Conservation (phyloP, 352 stramenopile species). For the Globisporangium camurandrum region DNA sequence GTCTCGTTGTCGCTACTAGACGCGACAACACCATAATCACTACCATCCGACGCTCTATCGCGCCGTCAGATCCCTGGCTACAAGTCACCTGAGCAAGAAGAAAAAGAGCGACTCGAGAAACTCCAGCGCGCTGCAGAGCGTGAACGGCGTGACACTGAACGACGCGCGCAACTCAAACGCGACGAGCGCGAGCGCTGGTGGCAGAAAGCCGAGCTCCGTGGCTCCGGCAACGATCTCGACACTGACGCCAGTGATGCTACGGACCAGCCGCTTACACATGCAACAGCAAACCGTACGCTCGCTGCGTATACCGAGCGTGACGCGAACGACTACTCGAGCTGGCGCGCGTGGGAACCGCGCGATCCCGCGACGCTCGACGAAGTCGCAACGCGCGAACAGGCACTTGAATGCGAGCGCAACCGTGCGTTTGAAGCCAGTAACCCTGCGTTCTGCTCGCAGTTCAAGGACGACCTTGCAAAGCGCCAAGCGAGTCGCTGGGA, state of each 20-base stretch:
- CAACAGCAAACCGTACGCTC: slow-evolving; percentile 54
- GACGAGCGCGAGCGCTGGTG: slow-evolving; percentile 69
- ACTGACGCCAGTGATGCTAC: slow-evolving; percentile 11
- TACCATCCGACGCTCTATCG: neutral
- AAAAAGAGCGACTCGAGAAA: slow-evolving; percentile 32
- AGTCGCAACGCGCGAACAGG: slow-evolving; percentile 37
- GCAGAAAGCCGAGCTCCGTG: slow-evolving; percentile 50
- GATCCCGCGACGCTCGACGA: slow-evolving; percentile 63
- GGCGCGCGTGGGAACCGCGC: slow-evolving; percentile 62
- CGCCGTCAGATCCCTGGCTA: slow-evolving; percentile 57
- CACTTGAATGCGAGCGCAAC: slow-evolving; percentile 59
- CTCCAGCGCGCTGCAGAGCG: slow-evolving; percentile 30
- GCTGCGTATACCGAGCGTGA: slow-evolving; percentile 65
- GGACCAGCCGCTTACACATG: neutral
- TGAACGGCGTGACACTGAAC: slow-evolving; percentile 31
- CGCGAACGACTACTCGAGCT: slow-evolving; percentile 80
- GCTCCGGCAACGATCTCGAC: slow-evolving; percentile 17
- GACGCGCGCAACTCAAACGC: slow-evolving; percentile 28
- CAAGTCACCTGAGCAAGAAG: slow-evolving; percentile 68
- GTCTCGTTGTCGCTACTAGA: no score
- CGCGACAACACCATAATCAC: no score
- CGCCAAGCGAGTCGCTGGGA: slow-evolving; percentile 45
- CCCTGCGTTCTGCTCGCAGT: slow-evolving; percentile 71
- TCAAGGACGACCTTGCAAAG: slow-evolving; percentile 63
- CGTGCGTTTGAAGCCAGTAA: slow-evolving; percentile 72